Evolutionary conservation across 2,329 filamentous ascomycete species (phyloP).

Genomic region (Fusarium torulosum): DNA sequence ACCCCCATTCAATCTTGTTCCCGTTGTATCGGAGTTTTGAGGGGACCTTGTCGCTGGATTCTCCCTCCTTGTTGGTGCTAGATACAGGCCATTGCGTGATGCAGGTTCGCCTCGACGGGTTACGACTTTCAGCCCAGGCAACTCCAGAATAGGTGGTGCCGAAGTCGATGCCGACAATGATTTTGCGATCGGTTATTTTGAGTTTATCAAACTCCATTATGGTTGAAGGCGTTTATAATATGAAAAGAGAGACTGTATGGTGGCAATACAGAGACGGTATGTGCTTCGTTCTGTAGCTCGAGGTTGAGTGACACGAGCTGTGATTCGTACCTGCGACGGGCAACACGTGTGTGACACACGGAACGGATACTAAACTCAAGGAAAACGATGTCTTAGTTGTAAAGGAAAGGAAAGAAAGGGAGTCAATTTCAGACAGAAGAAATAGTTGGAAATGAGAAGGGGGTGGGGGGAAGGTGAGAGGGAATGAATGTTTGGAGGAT

Average conservation of each 20-base stretch:
- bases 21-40: conserved; percentile 58
- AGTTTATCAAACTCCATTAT: conserved; percentile 55
- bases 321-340: background rate
- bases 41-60: conserved; percentile 60
- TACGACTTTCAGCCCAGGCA: conserved; percentile 60
- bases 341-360: conserved; percentile 1
- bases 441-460: background rate
- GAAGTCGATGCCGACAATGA: conserved; percentile 66
- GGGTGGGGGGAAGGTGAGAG: no score
- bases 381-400: background rate
- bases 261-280: background rate
- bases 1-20: conserved; percentile 60
- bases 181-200: conserved; percentile 53
- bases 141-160: conserved; percentile 67
- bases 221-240: background rate
- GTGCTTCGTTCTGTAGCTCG: conserved; percentile 1
- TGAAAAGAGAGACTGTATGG: background rate
- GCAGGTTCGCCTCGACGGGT: conserved; percentile 52
- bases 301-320: conserved; percentile 9
- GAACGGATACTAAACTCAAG: background rate
- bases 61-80: conserved; percentile 52
- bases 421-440: background rate
- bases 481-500: background rate
- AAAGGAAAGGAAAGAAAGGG: background rate
- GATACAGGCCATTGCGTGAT: conserved; percentile 60